These are phyloP conservation scores for Endogone sp. DNA, from an alignment of 192 early-diverging fungal species.

Conservation along the genomic window DNA sequence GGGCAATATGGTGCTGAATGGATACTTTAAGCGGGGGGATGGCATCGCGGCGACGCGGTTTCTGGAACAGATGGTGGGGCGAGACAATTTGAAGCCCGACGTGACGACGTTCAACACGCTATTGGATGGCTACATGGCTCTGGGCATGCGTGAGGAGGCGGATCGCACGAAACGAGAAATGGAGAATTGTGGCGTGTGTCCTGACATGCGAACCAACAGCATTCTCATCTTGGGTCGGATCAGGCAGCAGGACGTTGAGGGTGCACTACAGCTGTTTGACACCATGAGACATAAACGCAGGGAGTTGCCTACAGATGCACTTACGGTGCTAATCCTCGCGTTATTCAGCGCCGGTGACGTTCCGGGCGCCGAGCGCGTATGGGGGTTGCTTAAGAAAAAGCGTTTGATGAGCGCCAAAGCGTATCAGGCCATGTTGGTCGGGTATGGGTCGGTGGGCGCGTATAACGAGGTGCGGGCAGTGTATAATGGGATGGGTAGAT, in stretches of 20 bases:
- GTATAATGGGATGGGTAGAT: not conserved
- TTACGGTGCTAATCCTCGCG: not conserved
- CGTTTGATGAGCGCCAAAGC: not conserved
- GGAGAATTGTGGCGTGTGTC: not conserved
- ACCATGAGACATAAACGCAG: not conserved
- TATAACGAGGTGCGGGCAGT: not conserved
- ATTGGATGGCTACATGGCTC: not conserved
- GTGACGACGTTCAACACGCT: conserved; percentile 1
- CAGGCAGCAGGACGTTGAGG: not conserved
- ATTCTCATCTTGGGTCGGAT: conserved; percentile 10
- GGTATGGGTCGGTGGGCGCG: conserved; percentile 8
- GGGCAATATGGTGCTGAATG: not conserved
- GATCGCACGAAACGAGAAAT: not conserved
- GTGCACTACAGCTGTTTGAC: not conserved
- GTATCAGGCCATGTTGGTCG: conserved; percentile 9
- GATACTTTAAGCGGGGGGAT: not conserved
- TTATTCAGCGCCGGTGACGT: not conserved
- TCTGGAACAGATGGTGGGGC: not conserved
- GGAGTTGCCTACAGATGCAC: not conserved
- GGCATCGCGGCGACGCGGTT: not conserved
- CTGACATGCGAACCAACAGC: conserved; percentile 1
- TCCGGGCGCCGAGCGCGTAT: conserved; percentile 3
- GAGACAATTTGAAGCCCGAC: not conserved
- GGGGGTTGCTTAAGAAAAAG: not conserved
- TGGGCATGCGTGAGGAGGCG: not conserved